phyloP scores from a whole-genome alignment of 2,329 filamentous ascomycete genomes.

The Aspergillus quadrilineatus region DNA sequence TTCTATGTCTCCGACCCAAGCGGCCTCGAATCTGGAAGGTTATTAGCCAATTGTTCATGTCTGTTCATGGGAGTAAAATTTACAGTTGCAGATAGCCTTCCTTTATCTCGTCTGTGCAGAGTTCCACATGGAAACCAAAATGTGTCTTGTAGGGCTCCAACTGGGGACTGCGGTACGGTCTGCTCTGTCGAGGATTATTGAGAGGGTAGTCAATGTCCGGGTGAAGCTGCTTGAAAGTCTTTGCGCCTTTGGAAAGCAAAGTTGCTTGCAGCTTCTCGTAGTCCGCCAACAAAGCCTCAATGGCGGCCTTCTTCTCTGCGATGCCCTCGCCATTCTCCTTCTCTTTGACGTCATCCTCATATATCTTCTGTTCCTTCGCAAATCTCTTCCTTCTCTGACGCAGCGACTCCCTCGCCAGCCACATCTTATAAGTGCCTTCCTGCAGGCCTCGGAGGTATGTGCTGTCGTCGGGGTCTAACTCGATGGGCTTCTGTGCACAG shows the following conservation, averaged over 20 bases:
- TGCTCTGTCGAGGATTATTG: background rate
- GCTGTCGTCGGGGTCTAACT: slow-evolving; percentile 43
- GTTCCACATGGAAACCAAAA: slow-evolving; percentile 52
- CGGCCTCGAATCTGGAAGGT: slow-evolving; percentile 58
- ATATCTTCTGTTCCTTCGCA: slow-evolving; percentile 34
- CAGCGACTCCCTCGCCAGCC: slow-evolving; percentile 47
- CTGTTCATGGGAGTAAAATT: slow-evolving; percentile 43
- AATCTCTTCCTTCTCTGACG: slow-evolving; percentile 38
- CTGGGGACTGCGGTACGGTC: background rate
- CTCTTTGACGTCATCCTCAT: slow-evolving; percentile 15
- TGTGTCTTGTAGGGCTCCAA: slow-evolving; percentile 48
- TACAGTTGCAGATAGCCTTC: slow-evolving; percentile 64
- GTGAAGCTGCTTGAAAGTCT: slow-evolving; percentile 65
- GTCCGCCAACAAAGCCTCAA: slow-evolving; percentile 52
- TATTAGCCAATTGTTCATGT: background rate
- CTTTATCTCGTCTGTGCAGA: slow-evolving; percentile 55
- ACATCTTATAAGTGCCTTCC: slow-evolving; percentile 62
- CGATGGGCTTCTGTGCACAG: slow-evolving; percentile 12
- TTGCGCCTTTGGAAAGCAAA: slow-evolving; percentile 61
- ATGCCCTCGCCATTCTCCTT: slow-evolving; percentile 26
- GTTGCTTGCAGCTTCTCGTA: slow-evolving; percentile 57
- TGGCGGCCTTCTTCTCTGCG: slow-evolving; percentile 56
- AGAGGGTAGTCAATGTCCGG: slow-evolving; percentile 38
- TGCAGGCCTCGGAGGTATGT: slow-evolving; percentile 53
- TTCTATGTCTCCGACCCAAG: slow-evolving; percentile 67